Base-by-base conservation (phyloP, 306 rosid species). In the Rubus parviflorus region DNA sequence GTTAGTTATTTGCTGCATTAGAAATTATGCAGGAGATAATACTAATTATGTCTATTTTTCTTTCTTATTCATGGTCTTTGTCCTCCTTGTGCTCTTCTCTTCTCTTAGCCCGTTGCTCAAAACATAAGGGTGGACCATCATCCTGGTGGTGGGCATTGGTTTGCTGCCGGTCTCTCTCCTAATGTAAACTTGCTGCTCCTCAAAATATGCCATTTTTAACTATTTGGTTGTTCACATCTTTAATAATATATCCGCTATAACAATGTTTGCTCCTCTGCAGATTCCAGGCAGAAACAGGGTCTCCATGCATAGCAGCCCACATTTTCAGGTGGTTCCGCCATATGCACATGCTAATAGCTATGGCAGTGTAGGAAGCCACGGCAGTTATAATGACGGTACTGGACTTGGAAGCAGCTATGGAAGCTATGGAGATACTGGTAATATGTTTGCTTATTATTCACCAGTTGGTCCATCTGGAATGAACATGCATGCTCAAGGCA, bases 91-190 rank as follows among this genome's bases (percentile, higher is more conserved):
- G 17, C n/a, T 25, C 60, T 77, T 46, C 23, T 53, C 75, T 68
- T 83, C 70, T 60, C 51, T 60, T 78, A 95, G 99, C 90, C 93
- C 19, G 99, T 92, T 78, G 88, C 88, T 81, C 98, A 96, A 80
- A 89, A 85, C 78, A 76, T 96, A 63, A 89, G 89, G 87, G 99
- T 96, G 83, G 98, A 96, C 82, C 97, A 92, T 91, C 97, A 96
- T 81, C 98, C 98, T 11, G 99, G 97, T 79, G 98, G 93, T 77
- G 99, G 99, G 66, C 99, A 96, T 83, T 96, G 99, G 99, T 96
- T 96, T 89, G 98, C 98, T 64, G 99, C 99, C 81, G 99, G 99
- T 80, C 88, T 96, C 85, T 96, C 99, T 68, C 99, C 99, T 7
- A 96, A 92, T 75, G 99, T 96, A 88, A 91, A 96, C 75, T 61